A percentile compares a stretch with the other conserved stretches of the same genome.
phyloP scores from a whole-genome alignment of 2,329 filamentous ascomycete genomes.

The Plenodomus tracheiphilus region DNA sequence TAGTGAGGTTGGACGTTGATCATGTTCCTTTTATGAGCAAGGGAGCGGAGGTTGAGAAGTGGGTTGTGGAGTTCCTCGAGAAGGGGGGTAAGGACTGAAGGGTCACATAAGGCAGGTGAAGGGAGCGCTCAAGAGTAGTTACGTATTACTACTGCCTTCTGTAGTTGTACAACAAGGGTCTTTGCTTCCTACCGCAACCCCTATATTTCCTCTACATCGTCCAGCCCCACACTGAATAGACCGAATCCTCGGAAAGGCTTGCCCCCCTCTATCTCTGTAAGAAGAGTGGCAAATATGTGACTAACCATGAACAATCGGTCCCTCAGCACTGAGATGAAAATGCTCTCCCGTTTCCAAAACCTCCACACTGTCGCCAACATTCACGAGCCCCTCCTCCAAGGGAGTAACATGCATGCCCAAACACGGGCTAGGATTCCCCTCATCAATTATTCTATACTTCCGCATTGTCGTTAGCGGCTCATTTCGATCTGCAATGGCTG shows the following conservation, averaged over 20 bases:
- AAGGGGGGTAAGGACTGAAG: too few relatives aligned
- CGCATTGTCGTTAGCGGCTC: conserved; percentile 64
- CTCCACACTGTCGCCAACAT: conserved; percentile 39
- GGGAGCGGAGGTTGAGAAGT: conserved; percentile 30
- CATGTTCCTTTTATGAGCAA: conserved; percentile 39
- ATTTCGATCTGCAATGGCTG: conserved; percentile 57
- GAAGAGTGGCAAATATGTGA: too few relatives aligned
- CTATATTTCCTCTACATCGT: too few relatives aligned
- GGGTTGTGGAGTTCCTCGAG: conserved; percentile 23
- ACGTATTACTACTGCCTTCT: too few relatives aligned
- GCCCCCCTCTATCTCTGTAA: too few relatives aligned
- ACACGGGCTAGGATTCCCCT: conserved; percentile 62
- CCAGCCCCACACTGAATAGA: too few relatives aligned
- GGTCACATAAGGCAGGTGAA: too few relatives aligned
- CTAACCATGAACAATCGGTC: not conserved
- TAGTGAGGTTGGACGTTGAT: conserved; percentile 41
- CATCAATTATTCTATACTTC: conserved; percentile 62
- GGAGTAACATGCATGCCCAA: conserved; percentile 70
- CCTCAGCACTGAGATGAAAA: conserved; percentile 3
- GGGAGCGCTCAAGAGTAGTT: too few relatives aligned
- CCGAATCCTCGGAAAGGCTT: too few relatives aligned
- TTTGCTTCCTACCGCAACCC: too few relatives aligned
- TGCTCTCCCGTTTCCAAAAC: conserved; percentile 40
- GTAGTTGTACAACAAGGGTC: too few relatives aligned
- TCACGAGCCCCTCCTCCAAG: conserved; percentile 32